Base-by-base conservation (phyloP, 129 eudicot species). In the Arctium lappa region DNA sequence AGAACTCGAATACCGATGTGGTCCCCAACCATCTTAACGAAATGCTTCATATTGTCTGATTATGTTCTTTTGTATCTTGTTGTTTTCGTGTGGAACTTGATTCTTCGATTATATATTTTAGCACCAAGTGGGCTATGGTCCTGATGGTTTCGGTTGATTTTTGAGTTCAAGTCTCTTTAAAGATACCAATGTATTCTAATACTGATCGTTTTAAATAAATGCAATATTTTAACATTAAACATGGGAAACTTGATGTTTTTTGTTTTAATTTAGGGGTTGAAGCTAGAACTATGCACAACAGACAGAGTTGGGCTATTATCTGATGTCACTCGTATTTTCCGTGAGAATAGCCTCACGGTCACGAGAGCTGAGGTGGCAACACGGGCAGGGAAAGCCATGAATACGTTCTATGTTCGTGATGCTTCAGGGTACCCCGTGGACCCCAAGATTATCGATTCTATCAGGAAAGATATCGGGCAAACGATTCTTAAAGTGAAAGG, bases 391-490 rank as follows among this genome's bases (percentile, higher is more conserved):
- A 95, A 95, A 79, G 99, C 99, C 30, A 88, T 91, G 27, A 93
- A 95, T 76, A 90, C 97, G 32, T 95, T 95, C 81, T 91, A 93
- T 73, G 99, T 95, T 36, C 86, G 94, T 0, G 98, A 94, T 83
- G 87, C 98, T 63, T 93, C 98, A 15, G 99, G 99, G 46, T 91
- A 95, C 80, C 98, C 97, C 0, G 94, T 95, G 29, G 95, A 95
- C 80, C 82, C 92, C 0, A 90, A 92, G 90, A 93, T 92, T 38
- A 93, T 95, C 13, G 98, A 95, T 6, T 90, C 98, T 15, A 91
- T 95, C 37, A 85, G 97, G 68, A 92, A 90, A 82, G 89, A 89
- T 42, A 93, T 95, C 29, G 99, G 99, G 13, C 99, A 91, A 56
- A 93, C 97, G 8, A 93, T 95, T 15, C 88, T 95, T 3, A 82